These are phyloP conservation scores for Aspergillus puulaauensis DNA, from an alignment of 2,329 filamentous ascomycete genomes.

Conservation along the genomic window DNA sequence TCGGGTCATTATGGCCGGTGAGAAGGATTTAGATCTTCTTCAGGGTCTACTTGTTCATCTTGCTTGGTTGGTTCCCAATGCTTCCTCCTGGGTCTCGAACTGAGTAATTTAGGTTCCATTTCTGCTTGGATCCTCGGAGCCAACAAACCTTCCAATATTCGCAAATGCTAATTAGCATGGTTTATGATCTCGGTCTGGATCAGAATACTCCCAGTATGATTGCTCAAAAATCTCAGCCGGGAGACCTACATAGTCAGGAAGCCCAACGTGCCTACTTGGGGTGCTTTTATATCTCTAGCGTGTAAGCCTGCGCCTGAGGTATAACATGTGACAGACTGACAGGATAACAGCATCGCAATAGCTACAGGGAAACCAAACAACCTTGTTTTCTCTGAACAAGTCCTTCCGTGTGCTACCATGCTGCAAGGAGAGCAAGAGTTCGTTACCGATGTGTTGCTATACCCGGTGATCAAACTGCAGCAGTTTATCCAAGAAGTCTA, in stretches of 20 bases:
- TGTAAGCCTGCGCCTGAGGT: background rate
- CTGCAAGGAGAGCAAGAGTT: background rate
- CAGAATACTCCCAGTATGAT: background rate
- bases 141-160: conserved; percentile 1
- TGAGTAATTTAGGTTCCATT: background rate
- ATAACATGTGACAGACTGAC: background rate
- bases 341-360: background rate
- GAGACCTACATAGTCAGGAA: background rate
- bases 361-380: background rate
- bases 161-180: conserved; percentile 1
- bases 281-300: conserved; percentile 4
- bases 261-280: background rate
- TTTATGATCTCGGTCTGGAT: background rate
- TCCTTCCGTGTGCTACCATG: background rate
- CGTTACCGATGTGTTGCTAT: background rate
- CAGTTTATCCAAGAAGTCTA: background rate
- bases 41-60: conserved; percentile 3
- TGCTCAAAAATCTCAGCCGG: background rate
- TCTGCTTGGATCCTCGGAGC: conserved; percentile 1
- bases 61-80: background rate
- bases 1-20: background rate
- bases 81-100: background rate
- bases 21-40: conserved; percentile 1
- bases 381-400: background rate
- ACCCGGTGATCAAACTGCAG: background rate